phyloP scores from a whole-genome alignment of 1,139 yeast genomes.

The Scheffersomyces stambukii region DNA sequence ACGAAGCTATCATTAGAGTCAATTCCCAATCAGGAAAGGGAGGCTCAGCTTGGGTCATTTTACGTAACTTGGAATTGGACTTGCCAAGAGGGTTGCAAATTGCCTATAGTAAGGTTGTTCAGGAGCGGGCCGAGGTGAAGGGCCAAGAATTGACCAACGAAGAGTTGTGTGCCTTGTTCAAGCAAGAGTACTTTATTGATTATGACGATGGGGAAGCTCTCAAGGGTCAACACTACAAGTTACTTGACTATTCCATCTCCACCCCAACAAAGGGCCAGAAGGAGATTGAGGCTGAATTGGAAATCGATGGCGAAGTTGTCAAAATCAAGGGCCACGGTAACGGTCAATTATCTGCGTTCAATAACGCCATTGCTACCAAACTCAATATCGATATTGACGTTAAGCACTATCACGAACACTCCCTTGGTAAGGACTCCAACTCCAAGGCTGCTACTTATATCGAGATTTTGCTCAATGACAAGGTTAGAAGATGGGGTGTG shows the following conservation, averaged over 20 bases:
- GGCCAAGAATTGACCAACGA: conserved; percentile 80
- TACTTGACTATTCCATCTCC: conserved; percentile 49
- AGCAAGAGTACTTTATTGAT: conserved; percentile 62
- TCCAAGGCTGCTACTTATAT: conserved; percentile 91
- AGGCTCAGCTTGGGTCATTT: conserved; percentile 96
- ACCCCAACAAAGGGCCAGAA: conserved; percentile 29
- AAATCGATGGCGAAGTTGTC: conserved; percentile 44
- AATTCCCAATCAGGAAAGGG: conserved; percentile 98
- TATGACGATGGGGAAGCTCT: conserved; percentile 31
- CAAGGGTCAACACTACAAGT: conserved; percentile 33
- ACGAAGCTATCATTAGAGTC: conserved; percentile 96
- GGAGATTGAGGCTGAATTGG: conserved; percentile 34
- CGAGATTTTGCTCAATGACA: conserved; percentile 53
- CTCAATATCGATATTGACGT: conserved; percentile 65
- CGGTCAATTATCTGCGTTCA: conserved; percentile 92
- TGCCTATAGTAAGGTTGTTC: conserved; percentile 82
- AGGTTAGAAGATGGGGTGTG: conserved; percentile 77
- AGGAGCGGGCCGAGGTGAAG: conserved; percentile 69
- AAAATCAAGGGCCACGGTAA: conserved; percentile 74
- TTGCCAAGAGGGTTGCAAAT: conserved; percentile 91
- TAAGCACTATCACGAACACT: conserved; percentile 84
- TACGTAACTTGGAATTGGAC: conserved; percentile 83
- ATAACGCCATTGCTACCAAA: conserved; percentile 64
- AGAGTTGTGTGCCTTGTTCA: conserved; percentile 77
- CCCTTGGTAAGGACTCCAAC: conserved; percentile 81